These are phyloP conservation scores for Effrenium voratum DNA, from an alignment of 73 alveolate genomes.

Conservation along the genomic window DNA sequence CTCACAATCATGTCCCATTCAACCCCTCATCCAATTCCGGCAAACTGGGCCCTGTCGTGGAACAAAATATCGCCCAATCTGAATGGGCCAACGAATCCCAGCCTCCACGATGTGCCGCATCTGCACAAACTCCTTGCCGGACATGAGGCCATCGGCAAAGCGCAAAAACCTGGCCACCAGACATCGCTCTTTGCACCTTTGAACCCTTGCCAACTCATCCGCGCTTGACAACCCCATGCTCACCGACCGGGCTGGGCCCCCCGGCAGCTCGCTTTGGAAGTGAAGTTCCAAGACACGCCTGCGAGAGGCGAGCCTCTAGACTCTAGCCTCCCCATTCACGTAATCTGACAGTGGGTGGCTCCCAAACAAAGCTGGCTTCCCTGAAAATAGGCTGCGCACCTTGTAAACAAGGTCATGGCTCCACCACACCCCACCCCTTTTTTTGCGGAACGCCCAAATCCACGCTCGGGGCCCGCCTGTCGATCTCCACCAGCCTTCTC, in stretches of 20 bases:
- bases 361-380: too few species aligned
- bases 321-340: too few species aligned
- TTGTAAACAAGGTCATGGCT: too few species aligned
- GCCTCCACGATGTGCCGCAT: constrained; percentile 56
- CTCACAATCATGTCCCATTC: neutral
- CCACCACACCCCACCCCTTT: too few species aligned
- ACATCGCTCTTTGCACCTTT: too few species aligned
- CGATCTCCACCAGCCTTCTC: neutral
- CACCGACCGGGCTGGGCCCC: neutral
- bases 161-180: neutral
- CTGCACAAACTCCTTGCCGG: constrained; percentile 29
- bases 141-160: constrained; percentile 4
- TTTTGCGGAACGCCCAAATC: too few species aligned
- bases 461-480: neutral
- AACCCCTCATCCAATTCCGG: neutral
- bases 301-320: neutral
- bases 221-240: neutral
- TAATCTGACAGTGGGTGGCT: too few species aligned
- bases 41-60: neutral
- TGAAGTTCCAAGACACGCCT: constrained; percentile 49
- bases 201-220: neutral
- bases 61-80: too few species aligned
- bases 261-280: neutral
- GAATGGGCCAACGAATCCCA: neutral
- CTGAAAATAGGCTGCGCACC: too few species aligned